Conservation (phyloP, 2,329 filamentous ascomycete genomes). For the Colletotrichum sansevieriae region DNA sequence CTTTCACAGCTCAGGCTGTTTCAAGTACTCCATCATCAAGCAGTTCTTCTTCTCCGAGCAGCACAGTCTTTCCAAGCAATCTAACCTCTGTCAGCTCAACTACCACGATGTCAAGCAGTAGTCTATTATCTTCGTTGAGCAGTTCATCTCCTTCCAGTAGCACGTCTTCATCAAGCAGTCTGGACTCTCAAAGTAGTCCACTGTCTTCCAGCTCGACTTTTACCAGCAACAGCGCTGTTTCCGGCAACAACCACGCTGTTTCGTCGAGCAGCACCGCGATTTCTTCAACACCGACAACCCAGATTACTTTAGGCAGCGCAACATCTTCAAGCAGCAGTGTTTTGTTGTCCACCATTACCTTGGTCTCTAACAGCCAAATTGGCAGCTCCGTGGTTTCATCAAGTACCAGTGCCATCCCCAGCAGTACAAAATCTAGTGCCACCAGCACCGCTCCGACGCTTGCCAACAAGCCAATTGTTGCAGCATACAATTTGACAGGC, state of each 20-base stretch:
- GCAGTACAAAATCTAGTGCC: slow-evolving; percentile 36
- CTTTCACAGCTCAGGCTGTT: not conserved
- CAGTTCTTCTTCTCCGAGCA: not conserved
- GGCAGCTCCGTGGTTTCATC: slow-evolving; percentile 6
- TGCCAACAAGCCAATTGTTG: slow-evolving; percentile 48
- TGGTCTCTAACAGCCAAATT: not conserved
- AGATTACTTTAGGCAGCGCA: not conserved
- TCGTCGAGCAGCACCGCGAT: not conserved
- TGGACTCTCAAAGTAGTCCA: too few species aligned
- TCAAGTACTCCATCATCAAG: not conserved
- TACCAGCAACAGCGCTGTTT: not conserved
- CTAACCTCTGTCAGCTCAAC: too few species aligned
- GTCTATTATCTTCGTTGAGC: too few species aligned
- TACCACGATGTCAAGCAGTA: too few species aligned
- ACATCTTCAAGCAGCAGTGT: not conserved
- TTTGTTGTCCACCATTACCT: slow-evolving; percentile 34
- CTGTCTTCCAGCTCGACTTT: too few species aligned
- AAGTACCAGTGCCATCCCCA: slow-evolving; percentile 25
- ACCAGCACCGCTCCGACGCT: slow-evolving; percentile 37
- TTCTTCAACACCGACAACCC: not conserved
- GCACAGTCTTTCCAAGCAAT: not conserved
- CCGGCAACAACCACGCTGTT: not conserved
- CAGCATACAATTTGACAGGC: slow-evolving; percentile 52
- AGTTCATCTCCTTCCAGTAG: too few species aligned
- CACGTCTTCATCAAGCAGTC: too few species aligned